Base-by-base conservation (phyloP, 2,329 filamentous ascomycete species). In the Ophiocordyceps unilateralis region DNA sequence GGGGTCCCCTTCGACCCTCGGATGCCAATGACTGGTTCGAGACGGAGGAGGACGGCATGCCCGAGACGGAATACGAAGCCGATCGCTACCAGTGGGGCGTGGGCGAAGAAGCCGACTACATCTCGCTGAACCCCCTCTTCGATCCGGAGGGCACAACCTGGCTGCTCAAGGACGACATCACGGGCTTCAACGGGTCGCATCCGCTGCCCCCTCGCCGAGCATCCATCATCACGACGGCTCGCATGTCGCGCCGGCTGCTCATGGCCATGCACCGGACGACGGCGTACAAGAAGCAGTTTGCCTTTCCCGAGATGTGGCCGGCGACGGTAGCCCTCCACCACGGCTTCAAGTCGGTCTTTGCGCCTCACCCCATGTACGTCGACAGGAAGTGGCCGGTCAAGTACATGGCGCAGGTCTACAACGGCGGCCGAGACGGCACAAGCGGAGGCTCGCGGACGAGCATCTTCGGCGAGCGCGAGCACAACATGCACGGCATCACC, bases 231-330 rank as follows among this genome's bases (percentile, higher is more conserved):
- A 89, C 88, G 0, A 81, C 87, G 0, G 82, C 82, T 1, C 78
- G 89, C 43, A 81, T 96, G 64, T 91, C 83, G 12, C 78, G 79
- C 41, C 77, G 77, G 40, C 75, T 95, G 40, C 70, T 96, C 14
- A 67, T 78, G 47, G 81, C 81, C 17, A 96, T 96, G 89, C 89
- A 96, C 66, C 74, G 78, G 44, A 87, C 94, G 65, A 94, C 88
- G 4, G 77, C 79, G 24, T 74, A 84, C 53, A 80, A 81, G 55
- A 88, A 87, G 52, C 83, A 93, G 60, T 83, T 84, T 49, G 93
- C 91, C 66, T 93, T 93, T 58, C 84, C 87, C 0, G 89, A 96
- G 61, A 95, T 95, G 88, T 95, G 86, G 86, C 85, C 88, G 0
- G 81, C 81, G 1, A 91, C 83, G 0, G 78, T 84, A 1, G 84